Conservation (phyloP, 1,139 yeast species). For the Suhomyces panamericanus region DNA sequence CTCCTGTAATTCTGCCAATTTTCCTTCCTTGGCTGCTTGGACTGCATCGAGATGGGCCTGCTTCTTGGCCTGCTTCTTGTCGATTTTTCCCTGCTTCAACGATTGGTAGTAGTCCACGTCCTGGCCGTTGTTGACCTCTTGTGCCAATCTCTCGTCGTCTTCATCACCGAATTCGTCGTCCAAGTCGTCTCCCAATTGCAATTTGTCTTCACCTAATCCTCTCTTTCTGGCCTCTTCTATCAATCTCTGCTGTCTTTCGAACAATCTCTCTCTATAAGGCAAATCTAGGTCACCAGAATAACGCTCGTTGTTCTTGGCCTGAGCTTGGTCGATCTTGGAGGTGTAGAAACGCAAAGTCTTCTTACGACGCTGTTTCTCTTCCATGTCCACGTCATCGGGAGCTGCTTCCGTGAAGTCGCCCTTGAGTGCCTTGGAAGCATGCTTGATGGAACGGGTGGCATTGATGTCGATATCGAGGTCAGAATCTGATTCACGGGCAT, state of each 20-base stretch:
- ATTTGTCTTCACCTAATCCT: conserved; percentile 56
- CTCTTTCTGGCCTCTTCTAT: conserved; percentile 86
- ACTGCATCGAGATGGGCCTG: conserved; percentile 72
- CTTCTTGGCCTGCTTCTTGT: conserved; percentile 54
- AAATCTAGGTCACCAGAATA: conserved; percentile 85
- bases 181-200: conserved; percentile 53
- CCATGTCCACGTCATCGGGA: conserved; percentile 74
- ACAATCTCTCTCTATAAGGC: conserved; percentile 89
- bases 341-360: conserved; percentile 92
- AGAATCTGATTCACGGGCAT: conserved; percentile 10
- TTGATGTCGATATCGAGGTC: conserved; percentile 48
- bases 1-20: conserved; percentile 69
- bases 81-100: conserved; percentile 49
- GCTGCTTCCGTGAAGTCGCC: conserved; percentile 66
- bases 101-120: conserved; percentile 51
- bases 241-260: conserved; percentile 84
- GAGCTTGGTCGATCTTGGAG: conserved; percentile 88
- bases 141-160: conserved; percentile 46
- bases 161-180: conserved; percentile 48
- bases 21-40: conserved; percentile 84
- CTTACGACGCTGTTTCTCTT: conserved; percentile 81
- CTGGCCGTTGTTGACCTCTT: conserved; percentile 39
- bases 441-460: conserved; percentile 47
- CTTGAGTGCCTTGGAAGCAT: conserved; percentile 22
- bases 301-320: conserved; percentile 53